phyloP scores from a whole-genome alignment of 176 grass and related monocot genomes.

The Triticum turgidum region DNA sequence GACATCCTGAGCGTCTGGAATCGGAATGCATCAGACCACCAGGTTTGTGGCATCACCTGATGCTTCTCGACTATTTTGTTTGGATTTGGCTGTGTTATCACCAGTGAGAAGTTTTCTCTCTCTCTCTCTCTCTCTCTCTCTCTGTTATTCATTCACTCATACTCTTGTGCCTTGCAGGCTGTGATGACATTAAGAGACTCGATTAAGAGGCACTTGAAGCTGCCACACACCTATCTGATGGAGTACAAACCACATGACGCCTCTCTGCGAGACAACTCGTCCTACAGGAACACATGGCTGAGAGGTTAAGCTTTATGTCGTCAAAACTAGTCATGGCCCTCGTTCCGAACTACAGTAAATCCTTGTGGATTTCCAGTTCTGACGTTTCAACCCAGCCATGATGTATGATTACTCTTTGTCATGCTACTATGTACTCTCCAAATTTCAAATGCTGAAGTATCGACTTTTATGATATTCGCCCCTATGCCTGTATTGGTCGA shows the following conservation, averaged over 20 bases:
- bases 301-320: constrained; percentile 47
- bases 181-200: constrained; percentile 92
- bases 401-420: constrained; percentile 8
- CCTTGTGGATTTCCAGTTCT: neutral
- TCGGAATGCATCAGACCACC: constrained; percentile 81
- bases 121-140: too few species aligned
- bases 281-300: constrained; percentile 96
- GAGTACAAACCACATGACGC: constrained; percentile 97
- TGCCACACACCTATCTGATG: constrained; percentile 92
- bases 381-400: constrained; percentile 1
- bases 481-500: neutral
- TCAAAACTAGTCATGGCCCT: neutral
- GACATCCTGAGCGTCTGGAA: constrained; percentile 99
- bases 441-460: neutral
- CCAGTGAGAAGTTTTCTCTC: neutral
- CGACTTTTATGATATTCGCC: neutral
- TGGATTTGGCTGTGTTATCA: neutral
- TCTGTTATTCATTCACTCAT: neutral
- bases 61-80: neutral
- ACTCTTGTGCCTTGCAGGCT: constrained; percentile 43
- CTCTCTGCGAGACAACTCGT: constrained; percentile 85
- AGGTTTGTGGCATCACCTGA: constrained; percentile 46
- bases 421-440: constrained; percentile 18
- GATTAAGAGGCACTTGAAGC: constrained; percentile 94
- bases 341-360: neutral